phyloP scores from a whole-genome alignment of 345 rosid species.

The Eucalyptus sp. region DNA sequence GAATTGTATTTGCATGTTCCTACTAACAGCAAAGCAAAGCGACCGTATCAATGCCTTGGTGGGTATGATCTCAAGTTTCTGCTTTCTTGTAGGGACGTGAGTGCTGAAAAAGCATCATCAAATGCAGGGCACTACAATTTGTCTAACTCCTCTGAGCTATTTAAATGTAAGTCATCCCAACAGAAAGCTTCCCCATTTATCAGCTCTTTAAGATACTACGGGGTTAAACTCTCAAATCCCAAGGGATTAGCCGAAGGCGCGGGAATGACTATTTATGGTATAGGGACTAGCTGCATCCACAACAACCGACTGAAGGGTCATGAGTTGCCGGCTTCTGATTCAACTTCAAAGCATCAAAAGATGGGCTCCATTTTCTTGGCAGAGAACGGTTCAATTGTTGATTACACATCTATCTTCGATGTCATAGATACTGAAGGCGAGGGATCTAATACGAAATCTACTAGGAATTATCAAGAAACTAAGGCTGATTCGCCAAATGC shows the following conservation, averaged over 20 bases:
- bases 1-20: not conserved
- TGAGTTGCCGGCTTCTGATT: conserved; percentile 1
- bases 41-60: not conserved
- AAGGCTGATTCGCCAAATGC: not conserved
- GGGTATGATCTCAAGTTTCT: not conserved
- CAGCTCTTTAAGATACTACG: conserved; percentile 13
- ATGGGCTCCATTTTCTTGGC: not conserved
- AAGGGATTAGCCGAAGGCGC: not conserved
- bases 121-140: not conserved
- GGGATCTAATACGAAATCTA: not conserved
- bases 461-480: not conserved
- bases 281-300: not conserved
- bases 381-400: not conserved
- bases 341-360: conserved; percentile 2
- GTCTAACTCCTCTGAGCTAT: conserved; percentile 8
- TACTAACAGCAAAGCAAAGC: not conserved
- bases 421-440: not conserved
- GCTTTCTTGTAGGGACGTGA: not conserved
- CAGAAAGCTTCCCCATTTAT: conserved; percentile 20
- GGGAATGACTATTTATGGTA: not conserved
- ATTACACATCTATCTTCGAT: not conserved
- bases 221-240: conserved; percentile 4
- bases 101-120: not conserved
- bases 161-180: conserved; percentile 4
- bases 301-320: conserved; percentile 3